A percentile compares a stretch with the other conserved stretches of the same genome.
These are phyloP conservation scores for Acer saccharum DNA, from an alignment of 345 rosid species.

Conservation along the genomic window DNA sequence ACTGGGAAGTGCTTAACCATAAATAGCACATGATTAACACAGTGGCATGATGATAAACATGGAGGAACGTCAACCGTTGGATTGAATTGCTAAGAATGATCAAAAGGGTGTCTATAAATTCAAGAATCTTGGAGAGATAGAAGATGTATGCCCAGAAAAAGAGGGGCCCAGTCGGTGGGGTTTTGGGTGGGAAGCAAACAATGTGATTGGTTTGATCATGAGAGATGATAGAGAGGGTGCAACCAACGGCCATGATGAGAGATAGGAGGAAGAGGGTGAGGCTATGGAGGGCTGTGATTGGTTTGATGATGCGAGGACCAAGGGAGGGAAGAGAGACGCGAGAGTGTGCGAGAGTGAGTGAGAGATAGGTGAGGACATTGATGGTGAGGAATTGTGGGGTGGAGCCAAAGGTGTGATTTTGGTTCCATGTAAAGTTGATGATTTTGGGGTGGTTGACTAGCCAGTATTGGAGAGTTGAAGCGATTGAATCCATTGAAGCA, in stretches of 20 bases:
- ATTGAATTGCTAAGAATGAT: constrained; percentile 52
- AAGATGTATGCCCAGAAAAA: constrained; percentile 78
- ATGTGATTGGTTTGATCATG: constrained; percentile 7
- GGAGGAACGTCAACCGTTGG: constrained; percentile 77
- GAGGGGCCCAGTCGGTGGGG: constrained; percentile 49
- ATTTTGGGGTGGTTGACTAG: constrained; percentile 67
- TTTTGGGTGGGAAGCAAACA: constrained; percentile 55
- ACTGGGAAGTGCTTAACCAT: constrained; percentile 58
- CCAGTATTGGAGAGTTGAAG: constrained; percentile 43
- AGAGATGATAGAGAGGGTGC: constrained; percentile 51
- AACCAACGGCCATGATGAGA: constrained; percentile 67
- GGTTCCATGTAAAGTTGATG: constrained; percentile 57
- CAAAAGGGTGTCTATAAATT: constrained; percentile 59
- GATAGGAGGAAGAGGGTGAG: constrained; percentile 63
- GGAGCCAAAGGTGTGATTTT: constrained; percentile 59
- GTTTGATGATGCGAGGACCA: constrained; percentile 52
- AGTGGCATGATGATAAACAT: constrained; percentile 78
- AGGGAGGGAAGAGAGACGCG: constrained; percentile 30
- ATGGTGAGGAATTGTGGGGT: constrained; percentile 46
- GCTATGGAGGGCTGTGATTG: constrained; percentile 76
- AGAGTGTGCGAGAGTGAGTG: constrained; percentile 52
- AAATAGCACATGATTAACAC: constrained; percentile 75
- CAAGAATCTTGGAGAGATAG: constrained; percentile 69
- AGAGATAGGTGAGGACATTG: constrained; percentile 53
- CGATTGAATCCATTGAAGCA: constrained; percentile 20